Evolutionary conservation across 257 asterid species (phyloP), one percentile per base, ranked within the genome.

Genomic region (Datura wrightii): DNA sequence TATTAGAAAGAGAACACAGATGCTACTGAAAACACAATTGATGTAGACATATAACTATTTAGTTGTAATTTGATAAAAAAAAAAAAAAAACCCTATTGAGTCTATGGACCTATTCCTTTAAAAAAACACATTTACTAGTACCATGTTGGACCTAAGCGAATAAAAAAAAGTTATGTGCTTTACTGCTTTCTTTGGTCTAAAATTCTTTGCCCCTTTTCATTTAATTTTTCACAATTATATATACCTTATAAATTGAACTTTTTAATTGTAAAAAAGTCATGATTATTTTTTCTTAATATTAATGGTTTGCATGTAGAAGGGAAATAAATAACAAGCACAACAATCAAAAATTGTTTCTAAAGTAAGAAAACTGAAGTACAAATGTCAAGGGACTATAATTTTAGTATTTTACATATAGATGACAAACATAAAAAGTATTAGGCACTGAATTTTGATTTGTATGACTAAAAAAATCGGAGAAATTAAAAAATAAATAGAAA

Each of bases 141-240:
- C 52, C 7, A 69, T 7, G 37, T 69, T 69, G 53, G 78, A 39
- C 78, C 34, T 41, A 39, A 5, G 53, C 8, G 78, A 69, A 69
- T 69, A 15, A 69, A 37, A 67, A 48, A 69, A 39, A 2, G 78
- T 69, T 39, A 18, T 7, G 50, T 39, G 50, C 78, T 69, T 69
- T 39, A 10, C 31, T 16, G 15, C 34, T 39, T 69, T 69, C 59
- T 74, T 3, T 48, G 19, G 60, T 74, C 80, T 48, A 72, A 11
- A 46, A 46, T 72, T 71, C 79, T n/a, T 72, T 46, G n/a, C 8
- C 80, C 59, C 42, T 74, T 74, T 74, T 19, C 79, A 46, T 72
- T 46, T 10, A 24, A 24, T 24, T 0, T 24, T 10, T 9, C 41
- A 63, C 15, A 63, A 4, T 31, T 31, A 11, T 63, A 19, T 46